Percentiles rank a stretch among this genome's conserved stretches.
phyloP scores from a whole-genome alignment of 805 yeast genomes.

The Lachancea thermotolerans region DNA sequence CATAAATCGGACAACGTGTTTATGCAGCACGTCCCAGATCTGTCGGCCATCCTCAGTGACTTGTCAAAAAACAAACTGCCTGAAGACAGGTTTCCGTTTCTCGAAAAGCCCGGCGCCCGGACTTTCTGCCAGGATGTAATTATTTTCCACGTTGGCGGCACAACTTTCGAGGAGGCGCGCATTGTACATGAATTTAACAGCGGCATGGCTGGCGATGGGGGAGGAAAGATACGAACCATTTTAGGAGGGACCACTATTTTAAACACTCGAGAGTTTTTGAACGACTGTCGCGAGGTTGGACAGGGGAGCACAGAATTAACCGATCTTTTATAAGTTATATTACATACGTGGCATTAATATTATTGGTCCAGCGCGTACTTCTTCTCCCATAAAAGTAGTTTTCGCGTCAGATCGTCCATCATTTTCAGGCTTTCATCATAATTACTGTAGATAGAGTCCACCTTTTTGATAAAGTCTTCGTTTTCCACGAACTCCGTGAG shows the following conservation, averaged over 20 bases:
- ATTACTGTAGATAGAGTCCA: conserved; percentile 40
- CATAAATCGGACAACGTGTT: conserved; percentile 58
- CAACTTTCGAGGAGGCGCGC: conserved; percentile 87
- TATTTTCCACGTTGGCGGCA: conserved; percentile 77
- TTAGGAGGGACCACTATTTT: conserved; percentile 74
- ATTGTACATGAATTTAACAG: conserved; percentile 64
- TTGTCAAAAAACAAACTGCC: conserved; percentile 32
- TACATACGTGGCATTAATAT: neutral
- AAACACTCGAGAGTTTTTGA: conserved; percentile 35
- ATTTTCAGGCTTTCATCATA: conserved; percentile 53
- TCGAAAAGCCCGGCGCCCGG: conserved; percentile 14
- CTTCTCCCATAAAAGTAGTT: conserved; percentile 74
- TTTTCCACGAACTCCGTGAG: conserved; percentile 43
- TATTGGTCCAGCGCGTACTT: conserved; percentile 35
- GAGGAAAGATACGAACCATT: conserved; percentile 53
- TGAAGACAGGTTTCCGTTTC: conserved; percentile 31
- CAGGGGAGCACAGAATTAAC: conserved; percentile 2
- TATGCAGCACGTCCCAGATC: conserved; percentile 84
- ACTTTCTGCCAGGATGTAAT: conserved; percentile 54
- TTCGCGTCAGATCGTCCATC: conserved; percentile 69
- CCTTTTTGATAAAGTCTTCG: conserved; percentile 32
- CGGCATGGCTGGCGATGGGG: conserved; percentile 30
- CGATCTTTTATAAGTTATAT: conserved; percentile 3
- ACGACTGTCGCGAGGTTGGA: neutral
- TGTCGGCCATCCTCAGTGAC: conserved; percentile 34